These are phyloP conservation scores for Talaromyces albobiverticillius DNA, from an alignment of 2,329 filamentous ascomycete genomes.

Conservation along the genomic window DNA sequence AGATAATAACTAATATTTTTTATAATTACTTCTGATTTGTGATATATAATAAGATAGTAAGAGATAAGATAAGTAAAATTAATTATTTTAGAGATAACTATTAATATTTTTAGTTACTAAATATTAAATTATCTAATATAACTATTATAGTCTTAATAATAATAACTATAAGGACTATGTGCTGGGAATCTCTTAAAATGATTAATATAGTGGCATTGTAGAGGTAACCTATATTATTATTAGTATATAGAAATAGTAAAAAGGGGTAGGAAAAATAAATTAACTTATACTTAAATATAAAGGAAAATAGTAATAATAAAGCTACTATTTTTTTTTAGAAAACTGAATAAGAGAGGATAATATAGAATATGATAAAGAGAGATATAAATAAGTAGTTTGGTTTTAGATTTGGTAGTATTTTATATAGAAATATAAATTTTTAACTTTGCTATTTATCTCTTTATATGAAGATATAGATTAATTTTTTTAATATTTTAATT, in stretches of 20 bases:
- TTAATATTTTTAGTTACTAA: not conserved
- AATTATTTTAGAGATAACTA: not conserved
- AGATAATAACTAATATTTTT: not conserved
- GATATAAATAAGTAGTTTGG: slow-evolving; percentile 39
- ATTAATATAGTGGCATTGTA: slow-evolving; percentile 38
- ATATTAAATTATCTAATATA: slow-evolving; percentile 25
- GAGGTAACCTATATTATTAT: slow-evolving; percentile 32
- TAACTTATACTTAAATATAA: slow-evolving; percentile 37
- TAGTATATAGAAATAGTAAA: slow-evolving; percentile 9
- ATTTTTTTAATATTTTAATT: not conserved
- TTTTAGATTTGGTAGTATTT: not conserved
- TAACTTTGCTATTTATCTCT: not conserved
- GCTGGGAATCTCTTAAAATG: slow-evolving; percentile 35
- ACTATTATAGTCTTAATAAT: slow-evolving; percentile 36
- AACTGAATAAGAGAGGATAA: slow-evolving; percentile 22
- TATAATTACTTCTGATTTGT: not conserved
- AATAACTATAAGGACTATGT: slow-evolving; percentile 30
- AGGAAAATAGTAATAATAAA: slow-evolving; percentile 24
- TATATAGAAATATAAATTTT: not conserved
- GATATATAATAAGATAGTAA: not conserved
- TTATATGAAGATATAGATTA: not conserved
- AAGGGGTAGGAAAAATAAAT: slow-evolving; percentile 20
- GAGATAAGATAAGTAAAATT: not conserved
- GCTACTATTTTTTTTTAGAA: slow-evolving; percentile 16
- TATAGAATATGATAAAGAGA: slow-evolving; percentile 33